These are phyloP conservation scores for Lactarius trivialis DNA, from an alignment of 768 basidiomycete species.

Conservation along the genomic window DNA sequence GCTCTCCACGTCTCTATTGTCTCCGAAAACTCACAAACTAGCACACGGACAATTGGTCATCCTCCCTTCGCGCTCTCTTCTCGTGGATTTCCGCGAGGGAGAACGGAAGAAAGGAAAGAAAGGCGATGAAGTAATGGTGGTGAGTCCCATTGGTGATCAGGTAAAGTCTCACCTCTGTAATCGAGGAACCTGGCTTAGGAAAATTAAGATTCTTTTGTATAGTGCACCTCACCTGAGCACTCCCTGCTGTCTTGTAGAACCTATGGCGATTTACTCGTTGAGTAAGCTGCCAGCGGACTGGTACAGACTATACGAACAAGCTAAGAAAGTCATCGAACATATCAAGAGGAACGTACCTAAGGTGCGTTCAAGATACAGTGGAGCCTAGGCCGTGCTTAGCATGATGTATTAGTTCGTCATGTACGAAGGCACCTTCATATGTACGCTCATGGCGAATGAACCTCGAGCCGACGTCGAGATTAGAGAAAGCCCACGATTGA, in stretches of 20 bases:
- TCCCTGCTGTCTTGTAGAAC: constrained; percentile 44
- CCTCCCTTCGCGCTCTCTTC: constrained; percentile 43
- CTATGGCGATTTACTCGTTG: constrained; percentile 32
- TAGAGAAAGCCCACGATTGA: constrained; percentile 7
- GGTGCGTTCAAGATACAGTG: constrained; percentile 28
- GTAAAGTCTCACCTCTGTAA: constrained; percentile 25
- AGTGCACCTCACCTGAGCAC: constrained; percentile 45
- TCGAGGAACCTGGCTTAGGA: background rate
- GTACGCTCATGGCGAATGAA: constrained; percentile 42
- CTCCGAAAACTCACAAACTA: constrained; percentile 41
- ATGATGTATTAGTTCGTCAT: constrained; percentile 33
- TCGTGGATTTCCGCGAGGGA: constrained; percentile 52
- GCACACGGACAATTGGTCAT: constrained; percentile 43
- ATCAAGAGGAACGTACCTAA: constrained; percentile 49
- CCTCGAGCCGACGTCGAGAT: constrained; percentile 42
- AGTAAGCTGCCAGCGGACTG: constrained; percentile 36
- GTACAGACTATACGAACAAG: constrained; percentile 44
- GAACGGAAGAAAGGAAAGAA: constrained; percentile 41
- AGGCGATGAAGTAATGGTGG: constrained; percentile 41
- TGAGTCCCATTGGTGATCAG: constrained; percentile 35
- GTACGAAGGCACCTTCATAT: constrained; percentile 34
- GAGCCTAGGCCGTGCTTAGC: background rate
- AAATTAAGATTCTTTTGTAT: constrained; percentile 39
- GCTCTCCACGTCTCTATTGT: constrained; percentile 25
- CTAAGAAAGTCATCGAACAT: constrained; percentile 38